Percentiles rank a stretch among this genome's conserved stretches.
Conservation (phyloP, 2,329 filamentous ascomycete genomes). For the Trichoderma pleuroti region DNA sequence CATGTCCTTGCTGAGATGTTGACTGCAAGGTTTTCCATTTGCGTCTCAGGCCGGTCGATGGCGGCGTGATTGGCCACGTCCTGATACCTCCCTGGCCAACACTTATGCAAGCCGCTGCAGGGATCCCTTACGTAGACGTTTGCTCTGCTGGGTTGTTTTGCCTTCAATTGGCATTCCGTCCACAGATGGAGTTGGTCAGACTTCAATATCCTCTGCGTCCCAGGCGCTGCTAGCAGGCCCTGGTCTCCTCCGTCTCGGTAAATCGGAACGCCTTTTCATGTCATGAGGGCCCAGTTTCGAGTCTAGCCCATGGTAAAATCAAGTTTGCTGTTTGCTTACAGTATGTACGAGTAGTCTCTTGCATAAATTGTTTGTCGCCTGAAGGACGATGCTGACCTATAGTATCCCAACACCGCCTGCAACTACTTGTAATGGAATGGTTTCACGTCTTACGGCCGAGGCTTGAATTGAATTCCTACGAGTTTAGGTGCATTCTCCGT, state of each 20-base stretch:
- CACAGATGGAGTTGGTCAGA: not conserved
- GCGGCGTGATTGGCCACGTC: not conserved
- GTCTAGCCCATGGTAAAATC: not conserved
- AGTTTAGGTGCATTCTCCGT: not conserved
- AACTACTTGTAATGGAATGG: not conserved
- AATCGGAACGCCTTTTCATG: not conserved
- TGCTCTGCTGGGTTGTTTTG: not conserved
- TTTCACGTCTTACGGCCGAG: not conserved
- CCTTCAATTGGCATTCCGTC: not conserved
- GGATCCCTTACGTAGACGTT: not conserved
- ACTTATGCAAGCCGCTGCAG: constrained; percentile 11
- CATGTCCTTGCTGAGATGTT: not conserved
- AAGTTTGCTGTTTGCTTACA: not conserved
- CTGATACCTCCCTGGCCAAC: not conserved
- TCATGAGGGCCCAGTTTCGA: not conserved
- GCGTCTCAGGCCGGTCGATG: not conserved
- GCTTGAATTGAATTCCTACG: not conserved
- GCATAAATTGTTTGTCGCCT: not conserved
- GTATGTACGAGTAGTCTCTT: not conserved
- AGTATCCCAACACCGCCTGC: not conserved
- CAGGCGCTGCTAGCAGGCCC: not conserved
- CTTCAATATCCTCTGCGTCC: not conserved
- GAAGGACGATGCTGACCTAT: not conserved
- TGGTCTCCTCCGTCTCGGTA: not conserved
- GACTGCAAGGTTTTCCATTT: not conserved